These are phyloP conservation scores for Acacia concinna DNA, from an alignment of 331 rosid genomes.

Conservation along the genomic window DNA sequence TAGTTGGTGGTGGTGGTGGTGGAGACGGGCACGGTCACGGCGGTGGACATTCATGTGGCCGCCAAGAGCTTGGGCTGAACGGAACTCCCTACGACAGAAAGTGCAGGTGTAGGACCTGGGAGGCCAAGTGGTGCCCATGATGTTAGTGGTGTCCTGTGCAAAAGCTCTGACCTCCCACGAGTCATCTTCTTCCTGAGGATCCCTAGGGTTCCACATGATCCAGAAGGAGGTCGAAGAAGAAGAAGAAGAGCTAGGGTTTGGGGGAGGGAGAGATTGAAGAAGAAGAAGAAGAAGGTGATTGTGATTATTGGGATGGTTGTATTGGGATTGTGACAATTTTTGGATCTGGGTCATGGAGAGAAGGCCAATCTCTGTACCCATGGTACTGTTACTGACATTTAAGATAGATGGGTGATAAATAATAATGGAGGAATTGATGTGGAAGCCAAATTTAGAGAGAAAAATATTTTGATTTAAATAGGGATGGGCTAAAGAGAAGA, in stretches of 20 bases:
- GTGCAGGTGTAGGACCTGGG: constrained; percentile 90
- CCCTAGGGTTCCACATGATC: constrained; percentile 86
- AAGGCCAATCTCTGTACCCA: constrained; percentile 69
- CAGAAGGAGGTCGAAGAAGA: constrained; percentile 31
- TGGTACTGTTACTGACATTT: constrained; percentile 60
- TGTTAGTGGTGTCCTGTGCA: constrained; percentile 78
- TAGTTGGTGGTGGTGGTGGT: constrained; percentile 45
- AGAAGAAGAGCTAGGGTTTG: constrained; percentile 44
- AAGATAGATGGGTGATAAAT: constrained; percentile 34
- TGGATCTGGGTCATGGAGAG: constrained; percentile 48
- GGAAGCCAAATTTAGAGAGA: constrained; percentile 23
- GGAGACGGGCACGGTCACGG: constrained; percentile 91
- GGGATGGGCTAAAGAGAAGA: neutral
- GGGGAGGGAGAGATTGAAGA: constrained; percentile 25
- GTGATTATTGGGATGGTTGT: neutral
- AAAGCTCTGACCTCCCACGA: constrained; percentile 95
- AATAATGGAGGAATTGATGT: constrained; percentile 37
- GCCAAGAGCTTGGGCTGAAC: constrained; percentile 93
- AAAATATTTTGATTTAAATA: constrained; percentile 33
- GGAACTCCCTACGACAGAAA: constrained; percentile 78
- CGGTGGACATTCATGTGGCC: constrained; percentile 99
- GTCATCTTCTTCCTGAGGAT: constrained; percentile 60
- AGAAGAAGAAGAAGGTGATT: neutral
- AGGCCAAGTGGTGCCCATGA: constrained; percentile 93
- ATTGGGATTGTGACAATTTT: constrained; percentile 29